Base-by-base conservation (phyloP, 2,329 filamentous ascomycete genomes). In the Bipolaris oryzae region DNA sequence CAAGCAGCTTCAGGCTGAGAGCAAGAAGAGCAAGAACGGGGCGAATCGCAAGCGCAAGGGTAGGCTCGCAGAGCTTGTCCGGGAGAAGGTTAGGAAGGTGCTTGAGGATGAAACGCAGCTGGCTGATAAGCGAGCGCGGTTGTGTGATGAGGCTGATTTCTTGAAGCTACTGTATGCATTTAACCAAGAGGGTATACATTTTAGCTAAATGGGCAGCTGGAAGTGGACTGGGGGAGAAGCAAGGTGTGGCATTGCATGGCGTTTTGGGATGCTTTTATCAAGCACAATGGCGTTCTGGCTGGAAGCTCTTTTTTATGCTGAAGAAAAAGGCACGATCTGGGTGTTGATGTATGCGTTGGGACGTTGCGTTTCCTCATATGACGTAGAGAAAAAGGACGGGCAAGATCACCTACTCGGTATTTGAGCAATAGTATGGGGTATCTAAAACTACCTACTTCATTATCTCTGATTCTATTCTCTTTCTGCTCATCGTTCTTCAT, bases 91-190 rank as follows among this genome's bases (percentile, higher is more conserved):
- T 42, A 83, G 89, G 68, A 91, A 89, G 73, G 92, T 97, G 18
- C 81, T 98, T 18, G 89, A 94, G 72, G 86, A 89, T 62, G 87
- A 89, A 54, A 96, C 93, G 0, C 85, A 87, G 45, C 81, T 98
- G 51, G 89, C 88, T 3, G 91, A 96, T 58, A 91, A 90, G 79
- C 83, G 94, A 63, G 86, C 93, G 10, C 85, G 91, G 59, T 88
- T 95, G 81, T 96, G 92, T 71, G 92, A 97, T 71, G 92, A 98
- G 78, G 93, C 90, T 50, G 93, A 96, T 69, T 98, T 97, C 73
- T 78, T 99, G 73, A 88, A 88, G 66, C 76, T 97, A 63, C 78
- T 96, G 61, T 87, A 84, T 76, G 89, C 90, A 1, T 96, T 97
- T 77, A 96, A 97, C 74, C 86, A 91, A 64, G 91, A 96, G 74